Percentiles rank a stretch among this genome's conserved stretches.
Conservation (phyloP, 306 rosid genomes). For the Cicer chorassanicum region DNA sequence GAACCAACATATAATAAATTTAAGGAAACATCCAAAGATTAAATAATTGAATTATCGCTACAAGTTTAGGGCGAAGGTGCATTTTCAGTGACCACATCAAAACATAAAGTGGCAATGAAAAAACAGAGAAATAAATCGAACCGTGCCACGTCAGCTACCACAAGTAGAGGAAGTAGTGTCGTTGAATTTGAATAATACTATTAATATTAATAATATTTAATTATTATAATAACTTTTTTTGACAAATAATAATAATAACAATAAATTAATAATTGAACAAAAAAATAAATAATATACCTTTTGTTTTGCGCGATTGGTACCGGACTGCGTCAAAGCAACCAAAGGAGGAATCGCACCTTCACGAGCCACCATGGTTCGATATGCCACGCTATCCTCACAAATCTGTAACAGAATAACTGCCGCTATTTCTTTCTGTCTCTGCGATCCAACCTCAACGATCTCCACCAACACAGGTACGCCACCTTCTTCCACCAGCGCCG, state of each 20-base stretch:
- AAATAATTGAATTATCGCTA: no score
- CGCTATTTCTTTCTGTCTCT: conserved; percentile 87
- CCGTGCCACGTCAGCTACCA: conserved; percentile 53
- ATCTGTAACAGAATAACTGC: conserved; percentile 73
- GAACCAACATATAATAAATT: no score
- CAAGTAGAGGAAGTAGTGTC: conserved; percentile 26
- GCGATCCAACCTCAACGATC: conserved; percentile 85
- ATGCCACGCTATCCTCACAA: conserved; percentile 68
- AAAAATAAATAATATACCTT: conserved; percentile 54
- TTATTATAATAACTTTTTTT: no score
- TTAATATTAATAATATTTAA: not conserved
- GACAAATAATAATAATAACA: not conserved
- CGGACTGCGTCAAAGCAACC: conserved; percentile 85
- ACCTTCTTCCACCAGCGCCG: conserved; percentile 83
- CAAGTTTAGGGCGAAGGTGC: no score
- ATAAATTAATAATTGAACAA: not conserved
- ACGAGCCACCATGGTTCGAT: conserved; percentile 84
- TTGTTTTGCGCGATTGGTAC: conserved; percentile 96
- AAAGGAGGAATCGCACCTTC: conserved; percentile 99
- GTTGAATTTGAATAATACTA: not conserved
- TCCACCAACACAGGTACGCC: conserved; percentile 95
- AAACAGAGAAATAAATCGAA: not conserved
- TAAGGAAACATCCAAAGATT: no score
- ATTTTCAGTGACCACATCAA: no score
- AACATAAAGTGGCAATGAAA: not conserved